Conservation (phyloP, 2,329 filamentous ascomycete species). For the Plenodomus tracheiphilus region DNA sequence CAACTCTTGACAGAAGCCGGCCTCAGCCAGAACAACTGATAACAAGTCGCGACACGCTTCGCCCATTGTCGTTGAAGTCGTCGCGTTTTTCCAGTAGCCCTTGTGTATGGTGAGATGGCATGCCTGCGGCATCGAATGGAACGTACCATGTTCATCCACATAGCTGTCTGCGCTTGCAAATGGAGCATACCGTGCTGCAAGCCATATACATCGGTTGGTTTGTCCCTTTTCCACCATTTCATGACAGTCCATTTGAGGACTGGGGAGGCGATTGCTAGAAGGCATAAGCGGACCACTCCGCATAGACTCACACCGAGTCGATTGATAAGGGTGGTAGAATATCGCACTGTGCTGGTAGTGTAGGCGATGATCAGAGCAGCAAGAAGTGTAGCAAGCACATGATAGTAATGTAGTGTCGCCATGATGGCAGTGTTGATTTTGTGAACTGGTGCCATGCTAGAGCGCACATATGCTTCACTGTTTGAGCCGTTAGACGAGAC, state of each 20-base stretch:
- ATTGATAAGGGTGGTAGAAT: not conserved
- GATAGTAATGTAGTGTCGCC: too few species aligned
- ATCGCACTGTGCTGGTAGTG: not conserved
- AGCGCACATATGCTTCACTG: too few species aligned
- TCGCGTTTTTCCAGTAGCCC: constrained; percentile 56
- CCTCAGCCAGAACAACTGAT: constrained; percentile 50
- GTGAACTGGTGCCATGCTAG: too few species aligned
- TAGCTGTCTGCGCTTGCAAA: constrained; percentile 51
- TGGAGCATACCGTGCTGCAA: constrained; percentile 62
- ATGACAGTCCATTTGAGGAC: not conserved
- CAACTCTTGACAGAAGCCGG: constrained; percentile 41
- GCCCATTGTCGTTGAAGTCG: constrained; percentile 31
- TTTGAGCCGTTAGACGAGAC: too few species aligned
- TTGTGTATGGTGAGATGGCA: not conserved
- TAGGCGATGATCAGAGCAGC: not conserved
- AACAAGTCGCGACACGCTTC: constrained; percentile 57
- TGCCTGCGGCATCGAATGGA: not conserved
- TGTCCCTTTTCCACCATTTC: not conserved
- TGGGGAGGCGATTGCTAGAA: not conserved
- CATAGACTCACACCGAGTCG: not conserved
- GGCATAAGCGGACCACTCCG: not conserved
- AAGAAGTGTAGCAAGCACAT: too few species aligned
- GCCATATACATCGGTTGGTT: constrained; percentile 44
- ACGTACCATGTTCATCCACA: constrained; percentile 65
- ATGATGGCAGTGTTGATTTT: too few species aligned